These are phyloP conservation scores for Parasitella parasitica DNA, from an alignment of 371 early-diverging fungal genomes.

Conservation along the genomic window DNA sequence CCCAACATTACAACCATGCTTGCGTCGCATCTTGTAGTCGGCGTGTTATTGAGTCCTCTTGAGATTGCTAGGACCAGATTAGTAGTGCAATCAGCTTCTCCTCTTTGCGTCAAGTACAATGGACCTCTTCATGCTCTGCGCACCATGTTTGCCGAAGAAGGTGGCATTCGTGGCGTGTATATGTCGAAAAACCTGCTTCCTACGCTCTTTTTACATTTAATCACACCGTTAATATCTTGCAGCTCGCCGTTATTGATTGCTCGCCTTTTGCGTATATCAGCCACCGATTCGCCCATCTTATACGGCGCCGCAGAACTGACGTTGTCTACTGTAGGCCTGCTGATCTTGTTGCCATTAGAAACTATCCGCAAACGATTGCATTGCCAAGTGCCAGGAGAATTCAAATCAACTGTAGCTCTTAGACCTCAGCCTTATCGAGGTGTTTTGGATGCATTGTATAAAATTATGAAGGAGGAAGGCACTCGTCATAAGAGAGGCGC, in stretches of 20 bases:
- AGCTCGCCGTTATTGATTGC: slow-evolving; percentile 71
- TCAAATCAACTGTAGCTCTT: slow-evolving; percentile 72
- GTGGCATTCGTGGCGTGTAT: slow-evolving; percentile 71
- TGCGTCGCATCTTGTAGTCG: slow-evolving; percentile 64
- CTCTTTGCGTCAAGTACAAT: slow-evolving; percentile 70
- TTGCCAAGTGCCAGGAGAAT: slow-evolving; percentile 66
- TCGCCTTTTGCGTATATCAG: slow-evolving; percentile 60
- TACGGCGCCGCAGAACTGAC: slow-evolving; percentile 67
- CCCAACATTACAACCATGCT: slow-evolving; percentile 71
- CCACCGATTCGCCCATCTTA: slow-evolving; percentile 65
- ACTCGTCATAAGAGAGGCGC: slow-evolving; percentile 23
- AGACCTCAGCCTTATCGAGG: slow-evolving; percentile 86
- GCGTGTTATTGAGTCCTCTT: slow-evolving; percentile 73
- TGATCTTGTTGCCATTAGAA: slow-evolving; percentile 83
- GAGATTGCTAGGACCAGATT: slow-evolving; percentile 75
- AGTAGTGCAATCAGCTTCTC: slow-evolving; percentile 71
- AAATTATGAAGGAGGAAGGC: slow-evolving; percentile 90
- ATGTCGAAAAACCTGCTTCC: slow-evolving; percentile 68
- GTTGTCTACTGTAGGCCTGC: slow-evolving; percentile 63
- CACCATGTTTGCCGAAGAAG: slow-evolving; percentile 78
- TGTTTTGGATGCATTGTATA: slow-evolving; percentile 73
- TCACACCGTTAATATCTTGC: slow-evolving; percentile 72
- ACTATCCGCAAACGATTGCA: slow-evolving; percentile 84
- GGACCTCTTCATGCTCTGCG: slow-evolving; percentile 68
- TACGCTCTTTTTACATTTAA: slow-evolving; percentile 72